phyloP scores from a whole-genome alignment of 2,329 filamentous ascomycete species.

The Colletotrichum lupini region DNA sequence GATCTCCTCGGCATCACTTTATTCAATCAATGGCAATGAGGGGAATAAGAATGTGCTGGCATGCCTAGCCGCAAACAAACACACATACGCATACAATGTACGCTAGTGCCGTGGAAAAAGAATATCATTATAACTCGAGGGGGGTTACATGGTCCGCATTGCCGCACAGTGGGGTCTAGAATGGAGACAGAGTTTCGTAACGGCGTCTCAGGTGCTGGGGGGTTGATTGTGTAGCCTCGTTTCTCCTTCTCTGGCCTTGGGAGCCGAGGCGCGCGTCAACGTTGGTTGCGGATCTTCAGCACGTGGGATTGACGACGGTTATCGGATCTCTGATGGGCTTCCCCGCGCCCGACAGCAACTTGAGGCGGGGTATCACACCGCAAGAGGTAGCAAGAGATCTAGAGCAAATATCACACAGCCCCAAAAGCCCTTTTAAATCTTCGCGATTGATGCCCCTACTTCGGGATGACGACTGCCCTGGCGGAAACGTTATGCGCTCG shows the following conservation, averaged over 20 bases:
- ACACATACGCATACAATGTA: background rate
- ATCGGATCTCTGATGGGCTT: background rate
- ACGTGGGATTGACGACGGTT: slow-evolving; percentile 6
- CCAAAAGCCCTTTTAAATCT: no score
- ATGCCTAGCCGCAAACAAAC: background rate
- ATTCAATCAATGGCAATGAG: background rate
- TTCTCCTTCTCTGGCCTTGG: background rate
- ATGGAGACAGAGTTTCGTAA: slow-evolving; percentile 9
- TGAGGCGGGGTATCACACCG: no score
- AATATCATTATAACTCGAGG: background rate
- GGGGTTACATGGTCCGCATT: background rate
- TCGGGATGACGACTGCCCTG: background rate
- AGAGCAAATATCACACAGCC: background rate
- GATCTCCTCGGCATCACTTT: background rate
- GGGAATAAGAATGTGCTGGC: background rate
- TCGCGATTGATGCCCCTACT: background rate
- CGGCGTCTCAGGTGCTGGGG: slow-evolving; percentile 20
- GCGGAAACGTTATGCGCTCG: background rate
- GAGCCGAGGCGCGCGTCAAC: slow-evolving; percentile 9
- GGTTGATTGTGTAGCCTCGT: background rate
- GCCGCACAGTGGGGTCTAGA: slow-evolving; percentile 1
- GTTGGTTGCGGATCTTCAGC: background rate
- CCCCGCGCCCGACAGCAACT: background rate
- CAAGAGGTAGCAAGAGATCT: background rate
- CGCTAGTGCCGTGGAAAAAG: background rate